phyloP scores from a whole-genome alignment of 164 flowering plant genomes.

The Vitis rotundifolia region DNA sequence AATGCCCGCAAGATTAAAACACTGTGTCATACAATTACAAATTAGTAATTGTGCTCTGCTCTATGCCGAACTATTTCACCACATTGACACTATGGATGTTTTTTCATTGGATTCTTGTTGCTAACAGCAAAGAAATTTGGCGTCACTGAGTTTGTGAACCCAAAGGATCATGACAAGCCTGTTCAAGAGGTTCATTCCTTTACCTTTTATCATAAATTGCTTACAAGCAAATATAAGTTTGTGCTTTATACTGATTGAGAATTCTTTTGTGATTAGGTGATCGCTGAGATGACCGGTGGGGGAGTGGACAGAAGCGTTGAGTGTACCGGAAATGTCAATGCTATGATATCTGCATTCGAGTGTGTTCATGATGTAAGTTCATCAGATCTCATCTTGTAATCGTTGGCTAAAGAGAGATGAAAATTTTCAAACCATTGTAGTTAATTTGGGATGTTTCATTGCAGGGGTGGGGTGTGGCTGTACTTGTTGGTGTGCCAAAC shows the following conservation, averaged over 20 bases:
- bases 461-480: slow-evolving; percentile 47
- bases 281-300: slow-evolving; percentile 51
- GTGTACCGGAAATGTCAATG: slow-evolving; percentile 43
- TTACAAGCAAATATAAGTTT: neutral
- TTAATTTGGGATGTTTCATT: neutral
- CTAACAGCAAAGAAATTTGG: slow-evolving; percentile 51
- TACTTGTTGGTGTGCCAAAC: slow-evolving; percentile 39
- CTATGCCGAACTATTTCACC: no score
- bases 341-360: slow-evolving; percentile 55
- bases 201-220: neutral
- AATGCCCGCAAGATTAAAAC: no score
- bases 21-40: no score
- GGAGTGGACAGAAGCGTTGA: slow-evolving; percentile 50
- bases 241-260: neutral
- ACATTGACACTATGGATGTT: neutral
- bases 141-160: slow-evolving; percentile 47
- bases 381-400: neutral
- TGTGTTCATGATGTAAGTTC: slow-evolving; percentile 43
- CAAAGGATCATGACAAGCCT: slow-evolving; percentile 43
- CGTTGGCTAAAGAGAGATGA: neutral
- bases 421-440: neutral
- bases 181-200: slow-evolving; percentile 40
- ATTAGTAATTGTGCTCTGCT: neutral
- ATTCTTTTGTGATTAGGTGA: slow-evolving; percentile 22
- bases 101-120: neutral